Conservation (phyloP, 495 filamentous ascomycete genomes). For the Penicillium atrosanguineum region DNA sequence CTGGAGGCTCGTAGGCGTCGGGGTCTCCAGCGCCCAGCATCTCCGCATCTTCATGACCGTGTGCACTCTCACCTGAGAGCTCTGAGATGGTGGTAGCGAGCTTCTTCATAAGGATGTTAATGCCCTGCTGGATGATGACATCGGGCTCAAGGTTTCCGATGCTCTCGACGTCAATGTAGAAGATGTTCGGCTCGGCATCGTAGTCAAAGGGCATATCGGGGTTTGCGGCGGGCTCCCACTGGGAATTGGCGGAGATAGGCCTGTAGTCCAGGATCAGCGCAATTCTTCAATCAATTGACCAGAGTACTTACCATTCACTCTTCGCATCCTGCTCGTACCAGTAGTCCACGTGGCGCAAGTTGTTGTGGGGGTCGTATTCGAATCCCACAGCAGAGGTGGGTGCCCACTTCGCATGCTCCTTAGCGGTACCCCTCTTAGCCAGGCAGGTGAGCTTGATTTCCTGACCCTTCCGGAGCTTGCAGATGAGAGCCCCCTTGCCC, state of each 20-base stretch:
- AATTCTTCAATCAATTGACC: background rate
- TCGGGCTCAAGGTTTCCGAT: constrained; percentile 86
- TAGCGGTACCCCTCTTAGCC: constrained; percentile 97
- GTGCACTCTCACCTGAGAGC: constrained; percentile 49
- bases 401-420: constrained; percentile 98
- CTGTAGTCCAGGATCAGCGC: constrained; percentile 38
- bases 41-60: constrained; percentile 48
- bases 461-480: constrained; percentile 84
- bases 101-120: constrained; percentile 81
- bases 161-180: constrained; percentile 92
- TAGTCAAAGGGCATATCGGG: constrained; percentile 88
- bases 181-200: constrained; percentile 76
- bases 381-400: constrained; percentile 90
- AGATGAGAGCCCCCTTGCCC: constrained; percentile 75
- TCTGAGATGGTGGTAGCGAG: constrained; percentile 79
- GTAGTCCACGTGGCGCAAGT: constrained; percentile 79
- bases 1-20: constrained; percentile 55
- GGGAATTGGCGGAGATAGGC: constrained; percentile 81
- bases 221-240: constrained; percentile 74
- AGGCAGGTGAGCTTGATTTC: constrained; percentile 86
- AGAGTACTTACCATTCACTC: constrained; percentile 77
- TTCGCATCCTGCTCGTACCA: constrained; percentile 89
- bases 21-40: constrained; percentile 63
- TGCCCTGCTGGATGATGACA: constrained; percentile 80
- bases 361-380: constrained; percentile 97